Evolutionary conservation across 805 yeast species (phyloP), one percentile per base, ranked within the genome.

Genomic region (Clavispora santaluciae): DNA sequence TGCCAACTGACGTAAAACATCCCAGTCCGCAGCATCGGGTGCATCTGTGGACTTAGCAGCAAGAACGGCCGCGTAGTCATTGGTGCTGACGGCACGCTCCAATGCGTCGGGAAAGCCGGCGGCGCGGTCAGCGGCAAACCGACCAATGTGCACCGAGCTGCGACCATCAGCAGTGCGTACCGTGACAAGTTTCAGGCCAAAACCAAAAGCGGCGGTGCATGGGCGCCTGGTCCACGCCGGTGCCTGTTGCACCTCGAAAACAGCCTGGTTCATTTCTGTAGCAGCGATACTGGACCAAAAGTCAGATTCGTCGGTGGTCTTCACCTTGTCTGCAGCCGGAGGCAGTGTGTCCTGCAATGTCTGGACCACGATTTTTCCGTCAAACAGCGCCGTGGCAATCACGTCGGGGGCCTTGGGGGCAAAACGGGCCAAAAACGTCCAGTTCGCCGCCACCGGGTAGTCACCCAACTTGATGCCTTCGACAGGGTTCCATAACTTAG

Each of bases 371-470:
- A 91, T 73, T 60, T 81, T 86, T 47, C 93, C 90, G 61, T 88
- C 96, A 51, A 86, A 86, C 5, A 95, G 83, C 17, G 95, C 86
- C 41, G 86, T 75, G 5, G 95, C 95, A 68, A 93, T 86, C 38
- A 87, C 64, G 47, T 91, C 96, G 2, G 99, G 99, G 22, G 86
- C 77, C 18, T 72, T 61, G 31, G 96, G 95, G 44, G 96, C 95
- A 70, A 90, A 93, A 53, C 76, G 76, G 10, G 96, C 77, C 64
- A 87, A 81, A 67, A 89, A 93, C 11, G 86, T 82, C 99, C 99
- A 93, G 63, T 88, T 90, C 26, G 95, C 85, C 25, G 95, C 78
- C 10, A 95, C 78, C 40, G 98, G 97, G 61, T 86, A 93, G 56
- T 87, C 86, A 5, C 93, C 95, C 48, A 91, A 66, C 55, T 78